Evolutionary conservation across 768 basidiomycete species (phyloP).

Genomic region (Macrolepiota fuliginosa): DNA sequence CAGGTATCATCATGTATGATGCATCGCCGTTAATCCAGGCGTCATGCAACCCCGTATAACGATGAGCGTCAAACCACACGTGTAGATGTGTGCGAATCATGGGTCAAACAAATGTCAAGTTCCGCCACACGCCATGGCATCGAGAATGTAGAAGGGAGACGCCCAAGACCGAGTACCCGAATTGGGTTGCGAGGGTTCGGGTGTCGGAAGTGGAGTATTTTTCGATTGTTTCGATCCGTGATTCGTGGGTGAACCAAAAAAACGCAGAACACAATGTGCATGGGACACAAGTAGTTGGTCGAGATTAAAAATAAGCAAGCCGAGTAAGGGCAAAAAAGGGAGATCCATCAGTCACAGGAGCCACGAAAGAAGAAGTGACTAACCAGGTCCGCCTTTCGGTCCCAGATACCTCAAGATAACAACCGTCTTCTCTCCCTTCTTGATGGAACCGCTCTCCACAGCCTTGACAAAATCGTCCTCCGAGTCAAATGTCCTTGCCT

Average conservation of each 20-base stretch:
- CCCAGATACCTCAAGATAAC: slow-evolving; percentile 95
- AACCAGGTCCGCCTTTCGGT: slow-evolving; percentile 94
- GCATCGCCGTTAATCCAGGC: too few species aligned
- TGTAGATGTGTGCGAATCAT: too few species aligned
- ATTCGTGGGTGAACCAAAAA: background rate
- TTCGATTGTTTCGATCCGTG: background rate
- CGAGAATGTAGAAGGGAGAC: background rate
- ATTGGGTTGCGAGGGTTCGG: background rate
- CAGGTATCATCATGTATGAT: background rate
- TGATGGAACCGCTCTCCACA: slow-evolving; percentile 84
- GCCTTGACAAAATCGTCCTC: slow-evolving; percentile 88
- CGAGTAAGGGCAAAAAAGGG: background rate
- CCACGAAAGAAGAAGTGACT: slow-evolving; percentile 25
- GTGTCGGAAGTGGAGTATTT: background rate
- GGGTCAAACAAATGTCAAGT: too few species aligned
- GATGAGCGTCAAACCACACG: too few species aligned
- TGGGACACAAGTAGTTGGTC: background rate
- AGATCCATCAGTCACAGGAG: slow-evolving; percentile 7
- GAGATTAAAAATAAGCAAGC: background rate
- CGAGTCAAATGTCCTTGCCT: slow-evolving; percentile 88
- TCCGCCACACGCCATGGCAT: background rate
- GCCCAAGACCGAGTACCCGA: background rate
- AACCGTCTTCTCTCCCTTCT: slow-evolving; percentile 95
- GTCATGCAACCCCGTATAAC: too few species aligned
- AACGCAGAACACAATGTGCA: background rate